phyloP scores from a whole-genome alignment of 2,329 filamentous ascomycete genomes.

The Exophiala oligosperma region DNA sequence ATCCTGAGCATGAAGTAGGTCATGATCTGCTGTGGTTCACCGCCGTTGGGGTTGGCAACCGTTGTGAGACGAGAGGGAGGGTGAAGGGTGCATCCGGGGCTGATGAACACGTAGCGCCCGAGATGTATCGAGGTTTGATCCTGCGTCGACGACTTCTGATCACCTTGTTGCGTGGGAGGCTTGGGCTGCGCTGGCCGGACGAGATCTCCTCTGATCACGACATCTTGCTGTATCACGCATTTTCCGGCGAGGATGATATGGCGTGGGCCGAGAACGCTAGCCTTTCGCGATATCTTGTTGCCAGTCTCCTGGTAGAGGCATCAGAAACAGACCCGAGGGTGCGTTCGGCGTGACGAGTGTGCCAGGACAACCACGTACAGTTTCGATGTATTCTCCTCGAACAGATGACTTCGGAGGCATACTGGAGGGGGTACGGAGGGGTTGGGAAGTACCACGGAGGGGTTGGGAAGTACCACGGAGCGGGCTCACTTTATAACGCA shows the following conservation, averaged over 20 bases:
- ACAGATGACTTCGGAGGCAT: slow-evolving; percentile 72
- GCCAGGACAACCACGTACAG: slow-evolving; percentile 58
- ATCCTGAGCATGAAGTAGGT: slow-evolving; percentile 89
- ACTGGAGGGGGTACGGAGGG: neutral
- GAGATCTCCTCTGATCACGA: slow-evolving; percentile 89
- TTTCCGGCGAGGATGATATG: slow-evolving; percentile 97
- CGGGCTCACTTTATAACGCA: no score
- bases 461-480: no score
- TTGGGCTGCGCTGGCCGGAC: slow-evolving; percentile 57
- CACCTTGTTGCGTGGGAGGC: slow-evolving; percentile 31
- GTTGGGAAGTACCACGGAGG: no score
- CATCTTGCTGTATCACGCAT: slow-evolving; percentile 93
- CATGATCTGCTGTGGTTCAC: slow-evolving; percentile 44
- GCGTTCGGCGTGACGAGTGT: neutral
- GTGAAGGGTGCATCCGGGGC: slow-evolving; percentile 72
- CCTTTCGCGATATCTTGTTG: slow-evolving; percentile 95
- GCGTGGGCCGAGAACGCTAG: slow-evolving; percentile 88
- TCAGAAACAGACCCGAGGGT: slow-evolving; percentile 10
- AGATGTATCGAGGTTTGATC: slow-evolving; percentile 68
- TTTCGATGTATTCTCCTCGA: slow-evolving; percentile 96
- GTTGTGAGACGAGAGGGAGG: slow-evolving; percentile 82
- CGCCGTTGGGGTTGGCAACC: slow-evolving; percentile 48
- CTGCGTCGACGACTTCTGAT: slow-evolving; percentile 34
- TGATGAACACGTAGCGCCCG: slow-evolving; percentile 88
- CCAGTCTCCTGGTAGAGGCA: slow-evolving; percentile 69